Evolutionary conservation across 2,329 filamentous ascomycete species (phyloP).

Genomic region (Pyrenophora teres): DNA sequence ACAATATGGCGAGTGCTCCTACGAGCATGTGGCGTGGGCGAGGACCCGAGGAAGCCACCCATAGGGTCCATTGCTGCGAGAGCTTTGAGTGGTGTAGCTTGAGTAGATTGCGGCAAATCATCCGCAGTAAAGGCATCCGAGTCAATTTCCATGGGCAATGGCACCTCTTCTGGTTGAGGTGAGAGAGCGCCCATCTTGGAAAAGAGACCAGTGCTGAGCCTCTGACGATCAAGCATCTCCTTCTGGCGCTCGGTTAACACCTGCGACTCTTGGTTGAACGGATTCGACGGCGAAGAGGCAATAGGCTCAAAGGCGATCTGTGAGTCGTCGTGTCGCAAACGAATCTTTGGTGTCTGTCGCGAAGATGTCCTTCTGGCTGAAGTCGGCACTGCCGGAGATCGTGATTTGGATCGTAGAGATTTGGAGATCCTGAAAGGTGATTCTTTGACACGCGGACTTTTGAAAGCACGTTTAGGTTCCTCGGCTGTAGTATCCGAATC

Average conservation of each 20-base stretch:
- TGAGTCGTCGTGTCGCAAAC: constrained; percentile 77
- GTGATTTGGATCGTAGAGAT: constrained; percentile 25
- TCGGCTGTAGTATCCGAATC: constrained; percentile 43
- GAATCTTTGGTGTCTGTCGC: constrained; percentile 53
- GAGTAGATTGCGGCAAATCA: constrained; percentile 28
- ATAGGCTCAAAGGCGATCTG: constrained; percentile 78
- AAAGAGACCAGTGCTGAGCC: constrained; percentile 67
- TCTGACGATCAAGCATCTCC: constrained; percentile 76
- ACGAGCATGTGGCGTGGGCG: constrained; percentile 43
- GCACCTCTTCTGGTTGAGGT: constrained; percentile 15
- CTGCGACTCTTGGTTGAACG: constrained; percentile 65
- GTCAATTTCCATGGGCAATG: constrained; percentile 35
- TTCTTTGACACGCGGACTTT: constrained; percentile 31
- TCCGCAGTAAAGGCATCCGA: constrained; percentile 36
- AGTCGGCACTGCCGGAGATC: constrained; percentile 33
- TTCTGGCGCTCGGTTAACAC: constrained; percentile 77
- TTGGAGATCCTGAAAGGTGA: constrained; percentile 38
- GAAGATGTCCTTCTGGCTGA: constrained; percentile 27
- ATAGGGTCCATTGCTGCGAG: constrained; percentile 39
- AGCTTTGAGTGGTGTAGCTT: constrained; percentile 33
- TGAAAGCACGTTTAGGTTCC: constrained; percentile 18
- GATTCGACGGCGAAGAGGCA: constrained; percentile 60
- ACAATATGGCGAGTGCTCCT: constrained; percentile 30
- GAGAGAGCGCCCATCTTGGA: constrained; percentile 58
- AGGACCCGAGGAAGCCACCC: constrained; percentile 44